phyloP scores from a whole-genome alignment of 2,329 filamentous ascomycete genomes.

The Cordyceps tenuipes region DNA sequence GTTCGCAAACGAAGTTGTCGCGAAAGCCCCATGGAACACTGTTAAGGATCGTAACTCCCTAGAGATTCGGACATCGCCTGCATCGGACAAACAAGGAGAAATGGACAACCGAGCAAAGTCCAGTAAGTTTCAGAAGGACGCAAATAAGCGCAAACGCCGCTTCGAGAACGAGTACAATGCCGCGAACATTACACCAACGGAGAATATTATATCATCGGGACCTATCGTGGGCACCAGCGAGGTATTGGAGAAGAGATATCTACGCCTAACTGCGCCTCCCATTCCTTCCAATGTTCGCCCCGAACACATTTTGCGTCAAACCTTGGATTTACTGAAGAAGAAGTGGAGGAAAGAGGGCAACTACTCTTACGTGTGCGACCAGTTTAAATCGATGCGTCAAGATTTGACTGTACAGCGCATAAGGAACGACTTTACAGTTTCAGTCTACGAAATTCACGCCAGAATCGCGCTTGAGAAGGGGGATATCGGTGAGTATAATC shows the following conservation, averaged over 20 bases:
- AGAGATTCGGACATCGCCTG: conserved; percentile 68
- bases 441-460: conserved; percentile 94
- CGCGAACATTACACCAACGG: conserved; percentile 46
- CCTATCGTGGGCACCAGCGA: conserved; percentile 83
- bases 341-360: conserved; percentile 93
- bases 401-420: conserved; percentile 97
- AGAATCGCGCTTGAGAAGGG: conserved; percentile 96
- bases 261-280: conserved; percentile 84
- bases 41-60: conserved; percentile 52
- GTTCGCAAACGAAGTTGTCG: conserved; percentile 43
- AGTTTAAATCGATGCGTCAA: conserved; percentile 97
- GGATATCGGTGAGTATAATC: conserved; percentile 99
- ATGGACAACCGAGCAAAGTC: conserved; percentile 42
- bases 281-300: conserved; percentile 85
- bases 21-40: conserved; percentile 65
- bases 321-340: conserved; percentile 79
- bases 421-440: conserved; percentile 92
- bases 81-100: conserved; percentile 32
- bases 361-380: conserved; percentile 96
- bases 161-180: conserved; percentile 63
- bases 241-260: conserved; percentile 84
- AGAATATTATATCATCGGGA: conserved; percentile 47
- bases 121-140: conserved; percentile 90
- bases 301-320: conserved; percentile 68
- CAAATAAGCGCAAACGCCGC: conserved; percentile 83